Conservation (phyloP, 495 filamentous ascomycete genomes). For the Penicillium antarcticum region DNA sequence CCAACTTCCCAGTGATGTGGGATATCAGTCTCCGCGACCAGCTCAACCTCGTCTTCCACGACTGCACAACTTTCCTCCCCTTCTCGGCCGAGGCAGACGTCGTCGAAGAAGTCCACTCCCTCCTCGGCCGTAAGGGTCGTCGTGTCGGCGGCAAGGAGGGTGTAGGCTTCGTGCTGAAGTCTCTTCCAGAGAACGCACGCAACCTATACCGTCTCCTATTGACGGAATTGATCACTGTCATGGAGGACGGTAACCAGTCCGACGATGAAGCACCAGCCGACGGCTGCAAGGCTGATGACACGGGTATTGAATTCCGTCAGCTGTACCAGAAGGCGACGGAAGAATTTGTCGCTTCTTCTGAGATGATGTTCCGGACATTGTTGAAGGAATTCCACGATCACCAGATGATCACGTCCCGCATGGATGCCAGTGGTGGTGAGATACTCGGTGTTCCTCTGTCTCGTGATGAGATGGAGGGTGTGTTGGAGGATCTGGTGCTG, state of each 20-base stretch:
- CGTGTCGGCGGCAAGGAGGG: constrained; percentile 87
- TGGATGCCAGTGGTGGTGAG: constrained; percentile 81
- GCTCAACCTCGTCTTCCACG: constrained; percentile 87
- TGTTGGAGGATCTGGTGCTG: constrained; percentile 78
- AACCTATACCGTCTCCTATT: constrained; percentile 81
- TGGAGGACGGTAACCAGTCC: constrained; percentile 46
- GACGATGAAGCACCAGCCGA: constrained; percentile 41
- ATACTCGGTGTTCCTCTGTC: constrained; percentile 80
- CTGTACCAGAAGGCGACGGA: constrained; percentile 94
- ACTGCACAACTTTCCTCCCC: constrained; percentile 83
- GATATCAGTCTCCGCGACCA: constrained; percentile 73
- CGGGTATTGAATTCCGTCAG: constrained; percentile 80
- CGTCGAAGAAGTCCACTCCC: constrained; percentile 80
- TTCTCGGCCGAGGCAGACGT: constrained; percentile 71
- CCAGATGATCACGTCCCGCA: constrained; percentile 86
- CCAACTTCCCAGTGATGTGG: constrained; percentile 86
- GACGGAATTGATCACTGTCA: constrained; percentile 72
- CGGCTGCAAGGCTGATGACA: constrained; percentile 31
- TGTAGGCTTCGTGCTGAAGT: constrained; percentile 84
- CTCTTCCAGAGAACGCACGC: constrained; percentile 86
- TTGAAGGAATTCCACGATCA: constrained; percentile 98
- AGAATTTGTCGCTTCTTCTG: constrained; percentile 93
- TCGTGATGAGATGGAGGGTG: constrained; percentile 82
- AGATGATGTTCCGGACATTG: constrained; percentile 90
- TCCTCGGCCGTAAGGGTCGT: constrained; percentile 80